Base-by-base conservation (phyloP, 371 early-diverging fungal genomes). In the Mucor piriformis region DNA sequence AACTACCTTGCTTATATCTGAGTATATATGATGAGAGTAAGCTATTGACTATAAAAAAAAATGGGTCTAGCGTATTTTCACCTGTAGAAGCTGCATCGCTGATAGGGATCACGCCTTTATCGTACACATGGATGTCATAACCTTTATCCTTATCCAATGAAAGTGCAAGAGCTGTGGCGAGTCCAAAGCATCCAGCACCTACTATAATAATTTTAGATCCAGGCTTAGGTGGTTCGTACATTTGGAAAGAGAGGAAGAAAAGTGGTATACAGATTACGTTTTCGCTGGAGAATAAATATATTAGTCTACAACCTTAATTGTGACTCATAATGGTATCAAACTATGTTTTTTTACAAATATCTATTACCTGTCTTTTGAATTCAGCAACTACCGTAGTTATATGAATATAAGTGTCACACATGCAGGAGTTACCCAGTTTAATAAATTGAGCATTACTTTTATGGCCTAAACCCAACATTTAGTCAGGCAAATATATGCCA, bases 1-100 rank as follows among this genome's bases (percentile, higher is more conserved):
- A 23, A 83, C 69, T 11, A 70, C 73, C 59, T 82, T 83, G 63
- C 69, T 79, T 53, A 83, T 81, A 59, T 83, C 83, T 70, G 25
- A n/a, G 27, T 8, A 29, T 29, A 6, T 33, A 11, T 33, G 11
- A 33, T 5, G 33, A 33, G 33, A 6, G 11, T 4, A 42, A 18
- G 21, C 7, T 20, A 42, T 18, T 6, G 38, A 0, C 8, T 3
- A 13, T 10, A 12, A 58, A 37, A 13, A 3, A 6, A 3, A 13
- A 37, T 3, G 37, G 11, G 0, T 37, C 4, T 10, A 13, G 0
- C n/a, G 6, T 12, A 12, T 12, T 4, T 37, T 37, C 67, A 76
- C 76, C 76, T 16, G 61, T 69, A 4, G 77, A 76, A 3, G 76
- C 75, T 53, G 73, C 79, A 58, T 81, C 83, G 13, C 55, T 50